A percentile compares a stretch with the other conserved stretches of the same genome.
These are phyloP conservation scores for Penicillium simplicissimum DNA, from an alignment of 495 filamentous ascomycete species.

Conservation along the genomic window DNA sequence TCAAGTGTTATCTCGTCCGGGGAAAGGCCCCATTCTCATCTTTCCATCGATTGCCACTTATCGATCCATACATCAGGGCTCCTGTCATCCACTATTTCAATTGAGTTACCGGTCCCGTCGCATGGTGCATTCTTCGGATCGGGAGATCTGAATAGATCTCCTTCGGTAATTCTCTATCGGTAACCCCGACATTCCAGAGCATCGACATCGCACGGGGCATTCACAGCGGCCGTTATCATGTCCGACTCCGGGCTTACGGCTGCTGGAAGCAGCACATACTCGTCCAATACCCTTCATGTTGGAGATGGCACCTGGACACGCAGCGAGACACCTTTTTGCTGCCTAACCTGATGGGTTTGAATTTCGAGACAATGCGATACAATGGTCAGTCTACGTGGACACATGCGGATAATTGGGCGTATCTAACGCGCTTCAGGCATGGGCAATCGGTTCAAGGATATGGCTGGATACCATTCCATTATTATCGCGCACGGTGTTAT, in stretches of 20 bases:
- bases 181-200: conserved; percentile 5
- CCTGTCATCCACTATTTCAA: conserved; percentile 19
- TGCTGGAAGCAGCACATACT: conserved; percentile 79
- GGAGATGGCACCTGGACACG: conserved; percentile 90
- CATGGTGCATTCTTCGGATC: conserved; percentile 52
- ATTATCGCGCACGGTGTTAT: conserved; percentile 84
- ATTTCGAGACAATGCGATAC: conserved; percentile 93
- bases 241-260: conserved; percentile 60
- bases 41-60: neutral
- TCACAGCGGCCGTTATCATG: conserved; percentile 31
- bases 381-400: conserved; percentile 66
- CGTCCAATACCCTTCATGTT: conserved; percentile 78
- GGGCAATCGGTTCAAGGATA: conserved; percentile 81
- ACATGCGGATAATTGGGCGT: neutral
- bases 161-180: conserved; percentile 30
- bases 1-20: conserved; percentile 3
- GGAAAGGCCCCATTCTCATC: conserved; percentile 10
- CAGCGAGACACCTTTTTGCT: conserved; percentile 82
- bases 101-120: conserved; percentile 24
- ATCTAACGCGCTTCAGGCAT: conserved; percentile 61
- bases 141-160: conserved; percentile 53
- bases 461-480: conserved; percentile 73
- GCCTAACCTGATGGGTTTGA: conserved; percentile 81
- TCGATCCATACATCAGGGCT: neutral
- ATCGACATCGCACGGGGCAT: conserved; percentile 32